These are phyloP conservation scores for Xylaria telfairii DNA, from an alignment of 495 filamentous ascomycete genomes.

Conservation along the genomic window DNA sequence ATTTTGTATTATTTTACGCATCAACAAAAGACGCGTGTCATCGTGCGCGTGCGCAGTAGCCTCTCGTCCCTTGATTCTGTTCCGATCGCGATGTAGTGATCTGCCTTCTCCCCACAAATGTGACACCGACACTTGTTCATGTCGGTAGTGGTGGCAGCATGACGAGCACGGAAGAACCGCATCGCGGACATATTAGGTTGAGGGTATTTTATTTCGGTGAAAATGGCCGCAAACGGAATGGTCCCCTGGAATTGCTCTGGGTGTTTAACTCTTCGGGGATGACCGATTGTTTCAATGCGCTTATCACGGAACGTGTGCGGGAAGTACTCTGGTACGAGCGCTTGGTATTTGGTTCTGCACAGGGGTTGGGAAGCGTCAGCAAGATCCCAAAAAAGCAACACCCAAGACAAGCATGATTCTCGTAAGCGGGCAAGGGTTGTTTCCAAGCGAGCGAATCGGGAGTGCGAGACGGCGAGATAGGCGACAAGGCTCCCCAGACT, in stretches of 20 bases:
- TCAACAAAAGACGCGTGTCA: slow-evolving; percentile 21
- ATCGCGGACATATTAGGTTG: not conserved
- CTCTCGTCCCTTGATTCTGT: slow-evolving; percentile 7
- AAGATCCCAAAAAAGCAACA: slow-evolving; percentile 24
- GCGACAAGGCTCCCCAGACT: slow-evolving; percentile 25
- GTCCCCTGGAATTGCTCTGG: not conserved
- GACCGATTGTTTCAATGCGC: slow-evolving; percentile 11
- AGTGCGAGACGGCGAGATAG: slow-evolving; percentile 3
- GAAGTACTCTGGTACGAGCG: not conserved
- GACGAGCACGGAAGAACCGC: not conserved
- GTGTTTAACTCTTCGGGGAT: slow-evolving; percentile 9
- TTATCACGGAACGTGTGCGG: not conserved
- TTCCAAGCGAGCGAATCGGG: slow-evolving; percentile 26
- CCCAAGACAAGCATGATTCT: slow-evolving; percentile 22
- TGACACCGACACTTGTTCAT: slow-evolving; percentile 10
- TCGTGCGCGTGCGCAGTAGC: slow-evolving; percentile 20
- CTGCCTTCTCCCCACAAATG: slow-evolving; percentile 9
- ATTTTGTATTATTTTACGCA: slow-evolving; percentile 11
- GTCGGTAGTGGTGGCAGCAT: slow-evolving; percentile 20
- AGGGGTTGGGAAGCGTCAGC: slow-evolving; percentile 9
- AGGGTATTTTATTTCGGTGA: not conserved
- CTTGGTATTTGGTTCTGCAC: not conserved
- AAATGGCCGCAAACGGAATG: not conserved
- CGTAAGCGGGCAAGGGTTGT: slow-evolving; percentile 1
- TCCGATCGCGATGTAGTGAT: slow-evolving; percentile 16